Evolutionary conservation across 352 stramenopile species (phyloP), one percentile per base, ranked within the genome.

Genomic region (Pythium sp.): DNA sequence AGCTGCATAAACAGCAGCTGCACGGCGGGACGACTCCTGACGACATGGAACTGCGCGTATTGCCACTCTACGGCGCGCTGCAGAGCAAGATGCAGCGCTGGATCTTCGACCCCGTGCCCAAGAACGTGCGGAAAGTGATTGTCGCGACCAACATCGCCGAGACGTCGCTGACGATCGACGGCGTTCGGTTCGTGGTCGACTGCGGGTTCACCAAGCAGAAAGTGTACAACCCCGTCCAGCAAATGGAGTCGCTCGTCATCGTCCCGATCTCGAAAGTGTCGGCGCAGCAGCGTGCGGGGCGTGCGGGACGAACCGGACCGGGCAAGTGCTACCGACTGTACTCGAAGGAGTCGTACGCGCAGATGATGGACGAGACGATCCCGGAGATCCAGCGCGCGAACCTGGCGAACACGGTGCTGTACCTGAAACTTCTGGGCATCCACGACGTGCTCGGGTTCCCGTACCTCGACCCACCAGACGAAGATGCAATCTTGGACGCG

Each of bases 311-410:
- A 70, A 99, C 97, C 0, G 75, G 89, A 20, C 93, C 98, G 1
- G 98, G 98, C 28, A 99, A 99, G 70, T 99, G 97, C 72, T 99
- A 98, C 73, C 92, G 98, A 0, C 79, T 99, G 14, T 99, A 99
- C 77, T 98, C 97, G n/a, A 98, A 99, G 75, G 76, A 91, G 32
- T 98, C 89, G 53, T 99, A 99, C 80, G 83, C 96, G 49, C 78
- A 96, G 46, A 97, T 99, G 80, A 86, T 99, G 64, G 88, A 98
- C 73, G 96, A 99, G 73, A 99, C 94, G 0, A 98, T 99, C 68
- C 97, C 98, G 0, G 97, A 99, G 81, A 99, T 99, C 72, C 84
- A 99, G 36, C 86, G 97, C 51, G 97, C 90, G 1, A 96, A 97
- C 59, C 74, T 99, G 66, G 89, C 84, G 54, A 98, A 93, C 71